These are phyloP conservation scores for Sisymbrium altissimum DNA, from an alignment of 345 rosid species.

Conservation along the genomic window DNA sequence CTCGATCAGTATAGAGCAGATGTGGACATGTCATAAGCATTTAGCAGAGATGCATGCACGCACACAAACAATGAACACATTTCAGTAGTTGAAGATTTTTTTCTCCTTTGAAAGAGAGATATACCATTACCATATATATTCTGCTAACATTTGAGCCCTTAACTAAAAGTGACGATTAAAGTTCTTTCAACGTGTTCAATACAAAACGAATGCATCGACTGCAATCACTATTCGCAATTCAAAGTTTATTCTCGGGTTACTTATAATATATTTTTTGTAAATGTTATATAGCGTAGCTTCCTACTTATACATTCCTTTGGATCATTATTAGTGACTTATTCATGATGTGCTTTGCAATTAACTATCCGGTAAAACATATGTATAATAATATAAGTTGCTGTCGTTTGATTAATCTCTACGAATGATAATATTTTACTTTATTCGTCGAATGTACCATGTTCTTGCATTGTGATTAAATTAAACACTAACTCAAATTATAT, in stretches of 20 bases:
- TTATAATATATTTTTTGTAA: neutral
- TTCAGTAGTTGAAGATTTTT: neutral
- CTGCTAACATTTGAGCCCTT: neutral
- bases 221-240: too few species aligned
- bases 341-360: neutral
- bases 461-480: slow-evolving; percentile 4
- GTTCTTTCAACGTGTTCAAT: too few species aligned
- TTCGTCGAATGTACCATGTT: neutral
- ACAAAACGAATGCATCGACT: too few species aligned
- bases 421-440: neutral
- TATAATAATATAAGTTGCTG: neutral
- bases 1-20: slow-evolving; percentile 20
- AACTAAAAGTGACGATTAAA: too few species aligned
- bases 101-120: neutral
- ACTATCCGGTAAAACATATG: neutral
- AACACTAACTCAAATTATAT: neutral
- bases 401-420: neutral
- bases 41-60: slow-evolving; percentile 20
- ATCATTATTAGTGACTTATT: neutral
- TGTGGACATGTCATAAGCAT: slow-evolving; percentile 17
- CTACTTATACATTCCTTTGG: neutral
- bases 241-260: too few species aligned
- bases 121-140: neutral
- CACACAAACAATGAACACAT: neutral
- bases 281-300: neutral